Evolutionary conservation across 202 grass and related monocot species (phyloP).

Genomic region (Eragrostis tef): DNA sequence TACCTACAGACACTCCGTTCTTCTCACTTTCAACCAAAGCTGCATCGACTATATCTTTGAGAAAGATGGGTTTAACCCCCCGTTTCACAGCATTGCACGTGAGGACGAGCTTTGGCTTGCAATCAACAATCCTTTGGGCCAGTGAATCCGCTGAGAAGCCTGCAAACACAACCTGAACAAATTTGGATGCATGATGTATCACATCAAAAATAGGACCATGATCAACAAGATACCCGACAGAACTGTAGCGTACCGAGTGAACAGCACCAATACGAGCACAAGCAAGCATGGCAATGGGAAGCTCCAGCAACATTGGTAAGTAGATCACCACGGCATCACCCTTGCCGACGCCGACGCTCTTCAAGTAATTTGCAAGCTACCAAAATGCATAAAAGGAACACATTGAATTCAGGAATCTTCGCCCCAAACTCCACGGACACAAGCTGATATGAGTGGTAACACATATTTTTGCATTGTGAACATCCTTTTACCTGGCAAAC

Average conservation of each 20-base stretch:
- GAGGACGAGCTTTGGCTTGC: conserved; percentile 90
- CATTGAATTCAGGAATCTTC: background rate
- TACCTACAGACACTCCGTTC: conserved; percentile 80
- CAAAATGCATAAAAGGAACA: conserved; percentile 28
- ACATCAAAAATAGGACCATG: background rate
- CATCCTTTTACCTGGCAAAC: conserved; percentile 86
- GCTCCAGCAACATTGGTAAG: conserved; percentile 93
- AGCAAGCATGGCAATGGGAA: conserved; percentile 95
- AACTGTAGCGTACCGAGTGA: conserved; percentile 68
- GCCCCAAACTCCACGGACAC: background rate
- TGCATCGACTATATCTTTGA: conserved; percentile 89
- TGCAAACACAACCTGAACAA: conserved; percentile 89
- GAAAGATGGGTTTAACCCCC: conserved; percentile 69
- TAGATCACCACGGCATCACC: conserved; percentile 91
- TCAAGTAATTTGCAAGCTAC: conserved; percentile 92
- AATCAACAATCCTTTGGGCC: conserved; percentile 82
- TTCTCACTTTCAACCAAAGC: conserved; percentile 67
- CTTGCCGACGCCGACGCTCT: conserved; percentile 73
- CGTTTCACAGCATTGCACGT: conserved; percentile 95
- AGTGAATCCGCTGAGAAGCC: conserved; percentile 94
- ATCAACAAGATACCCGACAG: conserved; percentile 21
- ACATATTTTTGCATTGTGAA: background rate
- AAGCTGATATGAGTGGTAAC: background rate
- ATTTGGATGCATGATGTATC: background rate
- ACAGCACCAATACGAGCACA: conserved; percentile 91